Conservation (phyloP, 139 green algal genomes). For the Asterochloris erici region DNA sequence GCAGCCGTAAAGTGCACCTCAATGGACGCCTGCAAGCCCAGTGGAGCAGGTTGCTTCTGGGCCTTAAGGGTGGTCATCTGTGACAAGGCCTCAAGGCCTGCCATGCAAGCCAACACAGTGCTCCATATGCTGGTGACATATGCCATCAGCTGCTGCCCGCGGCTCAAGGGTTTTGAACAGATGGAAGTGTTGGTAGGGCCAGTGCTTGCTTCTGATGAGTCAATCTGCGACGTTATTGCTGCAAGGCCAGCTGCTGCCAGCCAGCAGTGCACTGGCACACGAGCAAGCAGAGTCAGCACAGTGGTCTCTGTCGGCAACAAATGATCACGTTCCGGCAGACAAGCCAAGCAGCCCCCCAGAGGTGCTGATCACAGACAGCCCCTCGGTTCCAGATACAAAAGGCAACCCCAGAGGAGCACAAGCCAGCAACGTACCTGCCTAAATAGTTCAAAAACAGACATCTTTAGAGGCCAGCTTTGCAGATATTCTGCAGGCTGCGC, state of each 20-base stretch:
- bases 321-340: no score
- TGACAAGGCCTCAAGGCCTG: no score
- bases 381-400: background rate
- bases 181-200: background rate
- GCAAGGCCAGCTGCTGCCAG: no score
- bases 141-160: background rate
- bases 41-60: background rate
- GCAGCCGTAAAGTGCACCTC: background rate
- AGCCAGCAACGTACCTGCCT: background rate
- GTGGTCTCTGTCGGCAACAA: no score
- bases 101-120: background rate
- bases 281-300: no score
- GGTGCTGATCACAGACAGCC: background rate
- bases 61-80: background rate
- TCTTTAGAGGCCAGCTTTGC: background rate
- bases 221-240: no score
- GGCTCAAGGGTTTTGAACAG: background rate
- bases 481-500: background rate
- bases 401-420: background rate
- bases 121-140: background rate
- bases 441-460: background rate
- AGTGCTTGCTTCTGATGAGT: background rate
- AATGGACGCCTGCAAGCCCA: constrained; percentile 13
- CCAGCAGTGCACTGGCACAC: no score
- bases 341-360: no score